Evolutionary conservation across 805 yeast species (phyloP), one percentile per base, ranked within the genome.

Genomic region (Nakazawaea wickerhamii): DNA sequence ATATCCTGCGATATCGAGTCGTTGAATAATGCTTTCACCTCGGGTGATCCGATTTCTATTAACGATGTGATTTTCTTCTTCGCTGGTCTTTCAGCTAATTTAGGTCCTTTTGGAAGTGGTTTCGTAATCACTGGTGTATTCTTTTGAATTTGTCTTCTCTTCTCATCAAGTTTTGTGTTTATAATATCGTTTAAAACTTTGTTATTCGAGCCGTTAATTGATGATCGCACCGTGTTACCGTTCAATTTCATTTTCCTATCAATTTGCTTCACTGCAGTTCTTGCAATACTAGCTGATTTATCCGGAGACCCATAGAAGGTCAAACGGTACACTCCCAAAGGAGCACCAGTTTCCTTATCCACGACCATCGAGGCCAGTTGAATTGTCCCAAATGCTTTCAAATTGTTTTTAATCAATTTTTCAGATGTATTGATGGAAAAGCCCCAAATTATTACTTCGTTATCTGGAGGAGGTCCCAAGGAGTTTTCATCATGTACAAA

Each of bases 341-440:
- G 90, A 15, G 81, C 83, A 2, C 89, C 95, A 34, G 85, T 79
- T 18, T 69, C 67, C 0, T 91, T 86, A 54, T 89, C 93, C 43
- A 71, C 75, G 8, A 81, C 66, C 46, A 78, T 67, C 45, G 75
- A 74, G 38, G 83, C 62, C 30, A 76, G 78, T 21, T 72, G 68
- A 4, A 89, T 68, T 23, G 71, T 72, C 3, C 96, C 96, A 60
- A 67, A 83, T 19, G 71, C 61, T 32, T 70, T 70, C 48, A 85
- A 75, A 48, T 74, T 79, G 47, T 81, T 77, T 36, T 65, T 67
- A 3, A 74, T 44, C 14, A 66, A 55, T 4, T 46, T 41, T 37
- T 77, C 75, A 34, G 73, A 69, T n/a, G 75, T 68, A 3, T 75
- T 64, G 2, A 71, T 53, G 3, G 86, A 81, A 38, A 81, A 65